Percentiles rank a stretch among this genome's conserved stretches.
These are phyloP conservation scores for Mycena amicta DNA, from an alignment of 768 basidiomycete species.

Conservation along the genomic window DNA sequence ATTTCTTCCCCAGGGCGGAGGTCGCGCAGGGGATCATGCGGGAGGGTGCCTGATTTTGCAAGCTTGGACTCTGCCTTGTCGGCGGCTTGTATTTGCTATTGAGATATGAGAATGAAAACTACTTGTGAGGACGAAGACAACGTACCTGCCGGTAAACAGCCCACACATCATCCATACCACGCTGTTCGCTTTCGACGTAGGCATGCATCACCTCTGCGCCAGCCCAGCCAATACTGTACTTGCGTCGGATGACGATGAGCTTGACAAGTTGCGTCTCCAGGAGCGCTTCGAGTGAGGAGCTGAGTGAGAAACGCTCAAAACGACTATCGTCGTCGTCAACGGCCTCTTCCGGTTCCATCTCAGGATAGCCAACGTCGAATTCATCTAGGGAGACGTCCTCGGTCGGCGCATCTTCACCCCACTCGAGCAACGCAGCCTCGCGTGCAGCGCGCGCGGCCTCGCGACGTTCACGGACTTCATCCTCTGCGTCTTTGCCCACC, in stretches of 20 bases:
- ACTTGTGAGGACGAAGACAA: background rate
- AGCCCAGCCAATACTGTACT: slow-evolving; percentile 66
- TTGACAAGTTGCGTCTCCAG: slow-evolving; percentile 59
- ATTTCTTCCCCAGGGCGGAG: slow-evolving; percentile 38
- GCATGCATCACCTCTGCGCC: slow-evolving; percentile 60
- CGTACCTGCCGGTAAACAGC: slow-evolving; percentile 33
- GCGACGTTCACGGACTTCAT: slow-evolving; percentile 33
- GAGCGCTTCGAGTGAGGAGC: slow-evolving; percentile 61
- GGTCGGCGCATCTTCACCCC: slow-evolving; percentile 21
- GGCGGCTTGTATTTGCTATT: slow-evolving; percentile 39
- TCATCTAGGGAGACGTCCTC: slow-evolving; percentile 6
- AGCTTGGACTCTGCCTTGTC: slow-evolving; percentile 48
- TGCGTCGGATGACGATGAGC: slow-evolving; percentile 52
- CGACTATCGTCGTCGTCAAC: slow-evolving; percentile 40
- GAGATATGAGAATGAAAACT: background rate
- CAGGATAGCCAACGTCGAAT: slow-evolving; percentile 23
- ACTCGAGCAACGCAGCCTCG: slow-evolving; percentile 29
- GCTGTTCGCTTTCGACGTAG: slow-evolving; percentile 49
- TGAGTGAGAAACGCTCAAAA: slow-evolving; percentile 67
- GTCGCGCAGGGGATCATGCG: slow-evolving; percentile 53
- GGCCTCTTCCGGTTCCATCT: slow-evolving; percentile 31
- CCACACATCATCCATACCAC: slow-evolving; percentile 41
- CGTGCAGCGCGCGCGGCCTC: slow-evolving; percentile 36
- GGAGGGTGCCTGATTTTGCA: slow-evolving; percentile 45
- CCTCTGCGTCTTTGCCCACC: slow-evolving; percentile 45